Percentiles rank a stretch among this genome's conserved stretches.
These are phyloP conservation scores for Venturia effusa DNA, from an alignment of 2,329 filamentous ascomycete species.

Conservation along the genomic window DNA sequence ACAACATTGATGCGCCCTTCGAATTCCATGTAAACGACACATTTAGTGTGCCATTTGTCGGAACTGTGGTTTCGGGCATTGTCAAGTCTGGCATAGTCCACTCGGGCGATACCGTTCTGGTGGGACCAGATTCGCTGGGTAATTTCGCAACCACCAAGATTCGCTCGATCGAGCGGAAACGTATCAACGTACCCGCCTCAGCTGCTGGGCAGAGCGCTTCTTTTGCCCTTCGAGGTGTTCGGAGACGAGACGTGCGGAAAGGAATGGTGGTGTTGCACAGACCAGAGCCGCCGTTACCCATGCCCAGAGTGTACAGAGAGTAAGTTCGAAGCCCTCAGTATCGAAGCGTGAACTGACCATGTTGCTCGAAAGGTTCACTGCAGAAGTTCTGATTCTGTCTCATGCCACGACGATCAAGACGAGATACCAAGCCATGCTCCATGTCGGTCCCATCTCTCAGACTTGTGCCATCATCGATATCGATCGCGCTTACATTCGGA, in stretches of 20 bases:
- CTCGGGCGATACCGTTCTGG: conserved; percentile 75
- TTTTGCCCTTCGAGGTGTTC: conserved; percentile 78
- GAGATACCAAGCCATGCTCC: conserved; percentile 96
- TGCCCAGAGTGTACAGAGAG: conserved; percentile 1
- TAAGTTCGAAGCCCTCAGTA: not conserved
- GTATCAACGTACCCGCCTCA: conserved; percentile 76
- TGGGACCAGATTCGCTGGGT: conserved; percentile 83
- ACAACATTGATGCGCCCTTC: conserved; percentile 77
- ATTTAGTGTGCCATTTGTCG: conserved; percentile 94
- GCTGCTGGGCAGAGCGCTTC: conserved; percentile 87
- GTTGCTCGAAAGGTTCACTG: conserved; percentile 32
- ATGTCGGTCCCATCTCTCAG: conserved; percentile 88
- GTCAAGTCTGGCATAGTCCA: conserved; percentile 77
- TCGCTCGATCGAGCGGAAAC: conserved; percentile 87
- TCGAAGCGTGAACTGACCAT: not conserved
- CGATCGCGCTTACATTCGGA: conserved; percentile 88
- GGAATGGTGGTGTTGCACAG: conserved; percentile 95
- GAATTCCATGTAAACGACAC: conserved; percentile 97
- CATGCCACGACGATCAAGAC: conserved; percentile 96
- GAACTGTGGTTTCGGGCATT: conserved; percentile 90
- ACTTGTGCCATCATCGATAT: conserved; percentile 97
- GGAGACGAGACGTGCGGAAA: conserved; percentile 87
- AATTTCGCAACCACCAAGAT: conserved; percentile 82
- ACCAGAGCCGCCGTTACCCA: conserved; percentile 37
- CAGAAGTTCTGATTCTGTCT: conserved; percentile 84